Evolutionary conservation across 305 asterid species (phyloP), one percentile per base, ranked within the genome.

Genomic region (Fraxinus latifolia): DNA sequence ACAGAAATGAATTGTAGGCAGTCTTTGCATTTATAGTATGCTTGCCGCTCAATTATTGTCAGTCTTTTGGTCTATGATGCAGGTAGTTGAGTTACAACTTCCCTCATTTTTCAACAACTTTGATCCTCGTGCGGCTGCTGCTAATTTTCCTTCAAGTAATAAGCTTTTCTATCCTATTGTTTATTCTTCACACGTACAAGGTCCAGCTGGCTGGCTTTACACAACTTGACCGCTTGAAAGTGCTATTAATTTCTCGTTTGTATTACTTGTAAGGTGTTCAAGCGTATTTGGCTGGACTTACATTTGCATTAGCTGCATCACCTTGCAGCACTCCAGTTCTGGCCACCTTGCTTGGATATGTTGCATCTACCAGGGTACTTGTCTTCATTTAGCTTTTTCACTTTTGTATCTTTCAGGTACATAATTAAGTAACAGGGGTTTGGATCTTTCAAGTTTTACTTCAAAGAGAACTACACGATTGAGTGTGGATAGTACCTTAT

Each of bases 321-420:
- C 99, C 98, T 62, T 95, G 98, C 90, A 95, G 99, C 86, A 95
- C 98, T 39, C 98, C 99, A 7, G 97, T 94, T 71, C 94, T 95
- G 47, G 98, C 98, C 73, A 89, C 93, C 89, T 79, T 95, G 88
- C 99, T 95, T 72, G 99, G 93, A 85, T 95, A 94, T 70, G 98
- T 95, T 36, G 98, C 99, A 74, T 89, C 99, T 19, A 93, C 99
- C 80, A 90, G 78, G 96, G 98, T 94, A 92, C 86, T 60, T 79
- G 11, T 80, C 76, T 79, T 65, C 55, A 82, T 80, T 15, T 14
- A 36, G 2, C 55, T 34, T 36, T 47, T 80, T 68, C 14, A 3
- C 8, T n/a, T 50, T 29, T 27, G 36, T 14, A 21, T 12, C 23
- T 39, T 36, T 29, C 31, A 17, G 5, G 70, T 55, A 44, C 39